phyloP scores from a whole-genome alignment of 2,329 filamentous ascomycete genomes.

The Colletotrichum plurivorum region DNA sequence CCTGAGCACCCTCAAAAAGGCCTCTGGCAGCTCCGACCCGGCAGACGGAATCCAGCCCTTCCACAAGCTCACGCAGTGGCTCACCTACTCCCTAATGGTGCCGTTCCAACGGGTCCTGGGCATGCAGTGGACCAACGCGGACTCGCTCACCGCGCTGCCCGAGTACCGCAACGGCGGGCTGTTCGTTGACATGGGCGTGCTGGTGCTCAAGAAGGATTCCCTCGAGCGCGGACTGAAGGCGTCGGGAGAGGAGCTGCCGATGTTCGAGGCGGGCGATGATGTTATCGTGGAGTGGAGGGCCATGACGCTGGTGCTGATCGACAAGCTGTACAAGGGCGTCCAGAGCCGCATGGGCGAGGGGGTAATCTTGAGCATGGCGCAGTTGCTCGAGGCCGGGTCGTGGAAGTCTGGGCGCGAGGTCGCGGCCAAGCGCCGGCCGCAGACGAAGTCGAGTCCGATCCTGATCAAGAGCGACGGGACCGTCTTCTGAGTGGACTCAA shows the following conservation, averaged over 20 bases:
- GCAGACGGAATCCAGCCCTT: constrained; percentile 79
- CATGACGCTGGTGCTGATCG: constrained; percentile 72
- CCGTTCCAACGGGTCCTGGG: constrained; percentile 87
- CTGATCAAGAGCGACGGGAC: constrained; percentile 87
- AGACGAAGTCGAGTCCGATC: constrained; percentile 87
- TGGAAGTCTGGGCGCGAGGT: constrained; percentile 82
- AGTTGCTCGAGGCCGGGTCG: constrained; percentile 67
- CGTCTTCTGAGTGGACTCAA: constrained; percentile 54
- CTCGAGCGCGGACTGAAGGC: constrained; percentile 76
- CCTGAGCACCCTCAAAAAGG: constrained; percentile 47
- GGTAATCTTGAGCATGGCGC: constrained; percentile 59
- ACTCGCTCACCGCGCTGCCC: constrained; percentile 88
- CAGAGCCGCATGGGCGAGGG: constrained; percentile 51
- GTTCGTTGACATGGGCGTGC: constrained; percentile 85
- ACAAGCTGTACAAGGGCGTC: constrained; percentile 66
- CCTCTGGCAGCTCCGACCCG: constrained; percentile 9
- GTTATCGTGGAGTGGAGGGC: constrained; percentile 78
- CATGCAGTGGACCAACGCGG: constrained; percentile 84
- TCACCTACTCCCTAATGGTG: constrained; percentile 93
- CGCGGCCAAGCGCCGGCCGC: constrained; percentile 82
- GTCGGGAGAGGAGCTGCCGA: constrained; percentile 66
- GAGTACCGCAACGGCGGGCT: constrained; percentile 95
- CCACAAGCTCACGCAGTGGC: constrained; percentile 96
- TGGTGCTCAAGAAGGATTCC: constrained; percentile 81
- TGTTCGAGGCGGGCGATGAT: constrained; percentile 72